A percentile compares a stretch with the other conserved stretches of the same genome.
Conservation (phyloP, 176 grass and related monocot genomes). For the Carex pumila region DNA sequence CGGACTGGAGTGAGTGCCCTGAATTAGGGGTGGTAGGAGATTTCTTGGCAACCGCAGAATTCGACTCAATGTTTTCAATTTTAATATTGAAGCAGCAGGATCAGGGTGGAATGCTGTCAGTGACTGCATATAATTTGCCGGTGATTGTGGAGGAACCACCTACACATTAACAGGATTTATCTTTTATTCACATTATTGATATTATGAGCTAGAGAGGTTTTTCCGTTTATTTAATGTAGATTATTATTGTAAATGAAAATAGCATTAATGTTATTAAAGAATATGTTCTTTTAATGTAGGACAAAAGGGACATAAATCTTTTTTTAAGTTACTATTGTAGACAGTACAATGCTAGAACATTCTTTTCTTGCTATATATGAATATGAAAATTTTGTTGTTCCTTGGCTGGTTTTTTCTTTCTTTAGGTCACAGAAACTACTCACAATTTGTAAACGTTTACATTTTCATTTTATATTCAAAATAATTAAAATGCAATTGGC, state of each 20-base stretch:
- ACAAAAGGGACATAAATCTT: not conserved
- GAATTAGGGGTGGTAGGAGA: slow-evolving; percentile 84
- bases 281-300: not conserved
- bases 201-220: slow-evolving; percentile 4
- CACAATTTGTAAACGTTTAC: not conserved
- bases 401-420: not conserved
- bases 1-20: slow-evolving; percentile 71
- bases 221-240: not conserved
- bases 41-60: slow-evolving; percentile 63
- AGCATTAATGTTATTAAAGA: not conserved
- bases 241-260: slow-evolving; percentile 1
- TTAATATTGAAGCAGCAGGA: slow-evolving; percentile 90
- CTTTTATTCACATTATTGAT: not conserved
- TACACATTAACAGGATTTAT: not conserved
- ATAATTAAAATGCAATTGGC: not conserved
- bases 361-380: not conserved
- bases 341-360: not conserved
- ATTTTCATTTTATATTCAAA: not conserved
- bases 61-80: slow-evolving; percentile 56
- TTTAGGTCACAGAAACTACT: not conserved
- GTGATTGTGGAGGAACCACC: not conserved
- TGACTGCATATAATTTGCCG: not conserved
- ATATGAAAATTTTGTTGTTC: not conserved
- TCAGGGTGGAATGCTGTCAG: slow-evolving; percentile 46
- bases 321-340: not conserved